Evolutionary conservation across 164 flowering plant genomes (phyloP).

Genomic region (Warburgia ugandensis): DNA sequence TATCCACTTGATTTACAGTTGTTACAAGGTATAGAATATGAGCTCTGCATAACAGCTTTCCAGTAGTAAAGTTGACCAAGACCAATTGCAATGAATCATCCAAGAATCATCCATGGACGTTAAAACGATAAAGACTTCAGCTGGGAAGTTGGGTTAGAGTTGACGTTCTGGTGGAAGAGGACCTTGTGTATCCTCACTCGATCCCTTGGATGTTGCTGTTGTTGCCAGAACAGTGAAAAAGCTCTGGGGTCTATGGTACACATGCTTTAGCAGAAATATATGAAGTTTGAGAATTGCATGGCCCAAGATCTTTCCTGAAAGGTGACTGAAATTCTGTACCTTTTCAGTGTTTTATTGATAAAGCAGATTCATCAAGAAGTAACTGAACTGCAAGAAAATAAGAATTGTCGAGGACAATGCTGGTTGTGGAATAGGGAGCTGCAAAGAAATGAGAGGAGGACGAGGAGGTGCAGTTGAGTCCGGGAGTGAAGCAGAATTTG

Average conservation of each 20-base stretch:
- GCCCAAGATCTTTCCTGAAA: conserved; percentile 95
- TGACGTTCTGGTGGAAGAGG: no score
- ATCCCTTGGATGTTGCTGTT: conserved; percentile 64
- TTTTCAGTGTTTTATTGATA: not conserved
- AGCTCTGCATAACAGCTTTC: no score
- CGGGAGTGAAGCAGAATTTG: conserved; percentile 60
- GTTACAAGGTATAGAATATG: no score
- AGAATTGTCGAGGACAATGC: not conserved
- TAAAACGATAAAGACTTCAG: no score
- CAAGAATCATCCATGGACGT: no score
- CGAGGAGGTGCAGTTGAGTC: conserved; percentile 42
- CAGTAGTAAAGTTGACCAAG: no score
- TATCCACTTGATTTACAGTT: no score
- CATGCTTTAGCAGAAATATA: conserved; percentile 58
- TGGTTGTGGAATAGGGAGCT: conserved; percentile 49
- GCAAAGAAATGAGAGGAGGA: conserved; percentile 66
- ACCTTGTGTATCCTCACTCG: no score
- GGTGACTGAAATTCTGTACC: conserved; percentile 30
- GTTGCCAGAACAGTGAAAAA: conserved; percentile 39
- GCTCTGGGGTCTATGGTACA: conserved; percentile 43
- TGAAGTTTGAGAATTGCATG: conserved; percentile 76
- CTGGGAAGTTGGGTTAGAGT: no score
- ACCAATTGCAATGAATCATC: no score
- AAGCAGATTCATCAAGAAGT: not conserved
- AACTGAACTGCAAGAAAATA: not conserved